Base-by-base conservation (phyloP, 2,329 filamentous ascomycete genomes). In the Pseudocercospora macadamiae region DNA sequence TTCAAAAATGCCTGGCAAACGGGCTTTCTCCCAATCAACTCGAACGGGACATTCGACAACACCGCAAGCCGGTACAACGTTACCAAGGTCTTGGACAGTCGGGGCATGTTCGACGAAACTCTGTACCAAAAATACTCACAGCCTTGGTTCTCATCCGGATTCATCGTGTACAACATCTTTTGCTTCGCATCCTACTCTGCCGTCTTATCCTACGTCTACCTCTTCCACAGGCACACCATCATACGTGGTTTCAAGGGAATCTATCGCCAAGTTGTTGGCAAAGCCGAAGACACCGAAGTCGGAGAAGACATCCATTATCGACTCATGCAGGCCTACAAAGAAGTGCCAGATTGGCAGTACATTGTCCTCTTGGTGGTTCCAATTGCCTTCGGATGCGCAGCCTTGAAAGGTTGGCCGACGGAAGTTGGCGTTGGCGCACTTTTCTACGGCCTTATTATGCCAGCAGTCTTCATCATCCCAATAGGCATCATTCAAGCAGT, bases 401-500 rank as follows among this genome's bases (percentile, higher is more conserved):
- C 56, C n/a, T 55, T 63, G 28, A 57, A 57, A 9, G 63, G 86
- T 71, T 91, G 91, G 70, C 90, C 90, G 1, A 83, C 93, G 37
- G 87, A 93, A 71, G 79, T 47, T 1, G 95, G 0, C 91, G 90
- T 0, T 95, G 91, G 90, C 93, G 93, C 69, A 90, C 79, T 95
- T 2, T 78, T 95, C 8, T 81, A 95, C 8, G 89, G 42, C 16
- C 42, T 47, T 4, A 47, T 47, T 21, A 47, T 47, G 42, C 42
- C 42, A 18, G 42, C 42, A n/a, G 19, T 47, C 42, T 54, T 53
- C 39, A 95, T 95, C 76, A 91, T 96, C 62, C 91, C 91, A 9
- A 93, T 93, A 63, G 91, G 91, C 63, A 95, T 96, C 70, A 89
- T 96, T 69, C 95, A 93, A 89, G 91, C 91, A n/a, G 91, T 95